Evolutionary conservation across 441 rosid genomes (phyloP).

Genomic region (Mallotus japonicus): DNA sequence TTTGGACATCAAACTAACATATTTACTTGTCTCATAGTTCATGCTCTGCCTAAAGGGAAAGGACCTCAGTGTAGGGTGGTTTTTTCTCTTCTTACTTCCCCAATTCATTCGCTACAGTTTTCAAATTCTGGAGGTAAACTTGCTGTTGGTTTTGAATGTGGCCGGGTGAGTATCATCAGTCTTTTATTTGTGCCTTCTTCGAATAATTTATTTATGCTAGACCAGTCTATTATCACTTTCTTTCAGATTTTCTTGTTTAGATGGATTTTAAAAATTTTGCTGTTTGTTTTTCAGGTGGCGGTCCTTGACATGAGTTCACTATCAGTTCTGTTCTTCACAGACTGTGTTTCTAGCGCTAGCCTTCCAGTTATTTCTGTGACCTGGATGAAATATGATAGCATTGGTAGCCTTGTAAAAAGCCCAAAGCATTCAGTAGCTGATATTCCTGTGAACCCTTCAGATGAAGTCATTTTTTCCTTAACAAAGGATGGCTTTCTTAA

Average conservation of each 20-base stretch:
- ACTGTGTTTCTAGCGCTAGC: slow-evolving; percentile 33
- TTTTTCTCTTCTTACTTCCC: slow-evolving; percentile 49
- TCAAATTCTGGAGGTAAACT: slow-evolving; percentile 48
- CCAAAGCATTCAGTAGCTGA: slow-evolving; percentile 37
- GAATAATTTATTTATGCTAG: slow-evolving; percentile 10
- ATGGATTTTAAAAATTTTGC: slow-evolving; percentile 21
- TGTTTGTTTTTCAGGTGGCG: slow-evolving; percentile 49
- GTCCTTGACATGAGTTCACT: slow-evolving; percentile 51
- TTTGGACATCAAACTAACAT: slow-evolving; percentile 11
- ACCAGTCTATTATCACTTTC: slow-evolving; percentile 9
- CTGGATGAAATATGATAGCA: slow-evolving; percentile 39
- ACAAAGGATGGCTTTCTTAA: slow-evolving; percentile 50
- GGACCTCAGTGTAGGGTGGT: slow-evolving; percentile 45
- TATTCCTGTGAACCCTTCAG: slow-evolving; percentile 31
- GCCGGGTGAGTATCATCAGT: slow-evolving; percentile 46
- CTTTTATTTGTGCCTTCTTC: slow-evolving; percentile 10
- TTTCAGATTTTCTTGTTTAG: slow-evolving; percentile 13
- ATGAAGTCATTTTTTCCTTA: slow-evolving; percentile 42
- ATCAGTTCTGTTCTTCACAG: slow-evolving; percentile 50
- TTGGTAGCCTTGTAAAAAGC: slow-evolving; percentile 27
- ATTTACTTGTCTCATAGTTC: slow-evolving; percentile 39
- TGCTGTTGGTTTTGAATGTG: slow-evolving; percentile 55
- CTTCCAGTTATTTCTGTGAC: slow-evolving; percentile 51
- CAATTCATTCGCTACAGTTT: slow-evolving; percentile 51
- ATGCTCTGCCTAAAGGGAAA: slow-evolving; percentile 40